Conservation (phyloP, 2,329 filamentous ascomycete genomes). For the Lecanicillium sp. region DNA sequence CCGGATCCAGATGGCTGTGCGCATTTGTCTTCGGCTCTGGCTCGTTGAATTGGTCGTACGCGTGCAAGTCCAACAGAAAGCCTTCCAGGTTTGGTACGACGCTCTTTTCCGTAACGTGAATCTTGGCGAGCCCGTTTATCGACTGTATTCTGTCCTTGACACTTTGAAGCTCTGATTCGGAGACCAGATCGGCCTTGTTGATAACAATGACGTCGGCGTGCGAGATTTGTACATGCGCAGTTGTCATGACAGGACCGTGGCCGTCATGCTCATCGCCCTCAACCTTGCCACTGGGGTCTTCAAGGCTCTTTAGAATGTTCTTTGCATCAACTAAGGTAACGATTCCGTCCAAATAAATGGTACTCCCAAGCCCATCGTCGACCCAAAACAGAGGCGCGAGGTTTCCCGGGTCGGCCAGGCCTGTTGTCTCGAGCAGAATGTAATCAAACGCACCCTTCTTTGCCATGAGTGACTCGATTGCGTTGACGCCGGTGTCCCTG, state of each 20-base stretch:
- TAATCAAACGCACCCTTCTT: conserved; percentile 94
- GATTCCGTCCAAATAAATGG: conserved; percentile 94
- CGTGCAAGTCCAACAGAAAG: conserved; percentile 81
- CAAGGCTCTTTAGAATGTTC: conserved; percentile 77
- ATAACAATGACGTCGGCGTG: conserved; percentile 93
- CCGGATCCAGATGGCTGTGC: conserved; percentile 85
- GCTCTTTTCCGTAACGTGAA: conserved; percentile 76
- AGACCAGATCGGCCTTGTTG: conserved; percentile 88
- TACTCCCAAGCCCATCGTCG: conserved; percentile 89
- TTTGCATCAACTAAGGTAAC: conserved; percentile 94
- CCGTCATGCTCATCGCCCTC: conserved; percentile 46
- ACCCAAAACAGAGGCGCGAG: conserved; percentile 97
- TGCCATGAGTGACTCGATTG: conserved; percentile 93
- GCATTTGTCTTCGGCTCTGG: conserved; percentile 69
- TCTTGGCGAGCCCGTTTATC: conserved; percentile 84
- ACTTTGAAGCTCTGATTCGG: conserved; percentile 56
- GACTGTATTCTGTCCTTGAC: conserved; percentile 68
- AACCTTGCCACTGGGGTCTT: conserved; percentile 58
- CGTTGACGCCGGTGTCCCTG: conserved; percentile 86
- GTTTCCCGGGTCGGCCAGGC: conserved; percentile 90
- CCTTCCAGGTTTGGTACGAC: conserved; percentile 78
- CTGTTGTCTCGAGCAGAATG: conserved; percentile 93
- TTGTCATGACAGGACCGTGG: conserved; percentile 70
- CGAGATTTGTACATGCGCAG: conserved; percentile 91
- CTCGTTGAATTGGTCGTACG: conserved; percentile 76